These are phyloP conservation scores for Schizonepeta tenuifolia DNA, from an alignment of 257 asterid species.

Conservation along the genomic window DNA sequence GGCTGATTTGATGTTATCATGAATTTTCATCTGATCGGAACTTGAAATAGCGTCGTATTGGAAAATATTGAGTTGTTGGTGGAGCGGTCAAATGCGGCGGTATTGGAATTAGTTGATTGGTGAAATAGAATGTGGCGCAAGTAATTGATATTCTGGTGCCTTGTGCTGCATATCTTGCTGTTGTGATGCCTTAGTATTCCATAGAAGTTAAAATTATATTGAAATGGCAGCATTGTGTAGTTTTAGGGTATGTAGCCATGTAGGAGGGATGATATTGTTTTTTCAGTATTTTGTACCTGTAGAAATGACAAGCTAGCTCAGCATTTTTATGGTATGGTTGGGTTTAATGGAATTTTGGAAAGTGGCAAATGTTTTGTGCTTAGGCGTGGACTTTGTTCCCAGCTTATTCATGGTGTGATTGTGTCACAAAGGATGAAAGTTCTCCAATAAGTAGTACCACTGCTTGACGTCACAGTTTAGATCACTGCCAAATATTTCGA, in stretches of 20 bases:
- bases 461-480: neutral
- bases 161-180: conserved; percentile 18
- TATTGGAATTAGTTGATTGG: conserved; percentile 19
- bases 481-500: neutral
- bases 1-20: conserved; percentile 19
- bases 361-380: neutral
- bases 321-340: neutral
- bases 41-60: neutral
- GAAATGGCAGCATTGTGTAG: neutral
- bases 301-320: neutral
- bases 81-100: conserved; percentile 34
- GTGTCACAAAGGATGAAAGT: neutral
- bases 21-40: conserved; percentile 19
- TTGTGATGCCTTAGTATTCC: conserved; percentile 1
- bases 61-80: conserved; percentile 30
- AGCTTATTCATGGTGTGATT: neutral
- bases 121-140: conserved; percentile 15
- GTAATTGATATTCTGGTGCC: neutral
- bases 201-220: neutral
- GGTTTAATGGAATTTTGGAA: neutral
- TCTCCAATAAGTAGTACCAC: neutral
- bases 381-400: neutral
- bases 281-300: neutral
- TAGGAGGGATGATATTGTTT: neutral
- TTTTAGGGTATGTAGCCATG: neutral